A percentile compares a stretch with the other conserved stretches of the same genome.
Conservation (phyloP, 2,329 filamentous ascomycete species). For the Metarhizium rileyi region DNA sequence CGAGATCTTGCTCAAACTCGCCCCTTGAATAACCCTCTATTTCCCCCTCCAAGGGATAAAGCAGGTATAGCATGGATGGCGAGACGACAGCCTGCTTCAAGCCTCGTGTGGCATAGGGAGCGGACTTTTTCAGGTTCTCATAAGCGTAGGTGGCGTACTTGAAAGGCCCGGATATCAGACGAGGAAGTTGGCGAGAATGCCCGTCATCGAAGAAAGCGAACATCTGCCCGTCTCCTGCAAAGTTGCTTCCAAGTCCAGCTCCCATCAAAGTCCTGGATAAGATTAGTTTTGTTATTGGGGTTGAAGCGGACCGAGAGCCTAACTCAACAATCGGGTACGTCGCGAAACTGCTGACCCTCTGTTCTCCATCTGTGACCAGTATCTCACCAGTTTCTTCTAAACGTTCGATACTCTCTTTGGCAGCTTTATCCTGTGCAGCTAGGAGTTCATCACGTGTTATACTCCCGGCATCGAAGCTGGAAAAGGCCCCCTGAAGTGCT, state of each 20-base stretch:
- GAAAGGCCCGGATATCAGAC: conserved; percentile 8
- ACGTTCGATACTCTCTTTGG: conserved; percentile 6
- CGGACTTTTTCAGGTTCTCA: conserved; percentile 5
- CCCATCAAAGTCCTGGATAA: conserved; percentile 6
- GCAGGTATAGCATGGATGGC: conserved; percentile 7
- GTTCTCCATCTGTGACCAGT: conserved; percentile 8
- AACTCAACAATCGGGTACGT: conserved; percentile 8
- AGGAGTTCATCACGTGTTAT: conserved; percentile 5
- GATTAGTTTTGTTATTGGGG: not conserved
- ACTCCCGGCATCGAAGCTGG: conserved; percentile 7
- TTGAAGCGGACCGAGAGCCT: not conserved
- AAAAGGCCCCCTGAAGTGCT: conserved; percentile 8
- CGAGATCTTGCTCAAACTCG: conserved; percentile 6
- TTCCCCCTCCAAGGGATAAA: conserved; percentile 5
- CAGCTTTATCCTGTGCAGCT: conserved; percentile 4
- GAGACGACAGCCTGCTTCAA: conserved; percentile 9
- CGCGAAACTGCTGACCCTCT: conserved; percentile 9
- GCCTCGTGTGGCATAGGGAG: conserved; percentile 4
- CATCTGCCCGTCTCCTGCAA: conserved; percentile 7
- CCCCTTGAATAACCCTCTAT: conserved; percentile 6
- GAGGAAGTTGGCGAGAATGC: conserved; percentile 8
- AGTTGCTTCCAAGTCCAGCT: conserved; percentile 3
- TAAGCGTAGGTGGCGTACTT: conserved; percentile 7
- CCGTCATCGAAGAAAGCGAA: conserved; percentile 9
- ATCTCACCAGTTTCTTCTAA: conserved; percentile 6